A percentile compares a stretch with the other conserved stretches of the same genome.
Evolutionary conservation across 164 flowering plant genomes (phyloP).

Genomic region (Tinospora cordifolia): DNA sequence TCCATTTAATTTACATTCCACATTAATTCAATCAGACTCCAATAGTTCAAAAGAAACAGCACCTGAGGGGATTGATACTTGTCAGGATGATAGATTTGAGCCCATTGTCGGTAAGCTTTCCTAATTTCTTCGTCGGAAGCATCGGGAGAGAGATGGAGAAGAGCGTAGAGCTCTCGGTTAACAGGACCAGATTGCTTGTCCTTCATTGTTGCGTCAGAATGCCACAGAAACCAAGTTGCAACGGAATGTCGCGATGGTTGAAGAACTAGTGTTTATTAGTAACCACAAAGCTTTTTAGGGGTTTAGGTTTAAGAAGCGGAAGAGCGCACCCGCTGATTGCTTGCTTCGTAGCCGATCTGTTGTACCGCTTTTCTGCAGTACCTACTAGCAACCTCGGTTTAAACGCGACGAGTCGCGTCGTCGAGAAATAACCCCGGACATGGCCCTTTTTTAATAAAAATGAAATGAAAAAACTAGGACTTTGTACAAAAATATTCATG

Average conservation of each 20-base stretch:
- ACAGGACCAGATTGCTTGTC: conserved; percentile 31
- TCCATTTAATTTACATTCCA: background rate
- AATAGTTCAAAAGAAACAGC: background rate
- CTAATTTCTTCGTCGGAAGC: conserved; percentile 95
- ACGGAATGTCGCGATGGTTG: too few species aligned
- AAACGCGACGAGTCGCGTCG: too few species aligned
- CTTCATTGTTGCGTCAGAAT: conserved; percentile 26
- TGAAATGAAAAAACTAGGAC: too few species aligned
- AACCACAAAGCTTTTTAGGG: background rate
- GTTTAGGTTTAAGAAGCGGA: conserved; percentile 1
- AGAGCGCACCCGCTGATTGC: too few species aligned
- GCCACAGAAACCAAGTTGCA: too few species aligned
- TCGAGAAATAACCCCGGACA: too few species aligned
- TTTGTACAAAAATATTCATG: too few species aligned
- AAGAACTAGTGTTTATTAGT: background rate
- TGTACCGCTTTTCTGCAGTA: too few species aligned
- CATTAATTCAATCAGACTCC: background rate
- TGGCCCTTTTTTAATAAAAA: too few species aligned
- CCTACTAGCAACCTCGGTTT: too few species aligned
- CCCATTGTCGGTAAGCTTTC: conserved; percentile 92
- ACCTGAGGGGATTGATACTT: conserved; percentile 71
- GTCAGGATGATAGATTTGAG: conserved; percentile 95
- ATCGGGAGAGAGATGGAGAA: conserved; percentile 78
- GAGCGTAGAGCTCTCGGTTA: conserved; percentile 73
- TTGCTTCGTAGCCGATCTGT: too few species aligned